Conservation (phyloP, 1,284 basidiomycete species). For the Ceratobasidium theobromae region DNA sequence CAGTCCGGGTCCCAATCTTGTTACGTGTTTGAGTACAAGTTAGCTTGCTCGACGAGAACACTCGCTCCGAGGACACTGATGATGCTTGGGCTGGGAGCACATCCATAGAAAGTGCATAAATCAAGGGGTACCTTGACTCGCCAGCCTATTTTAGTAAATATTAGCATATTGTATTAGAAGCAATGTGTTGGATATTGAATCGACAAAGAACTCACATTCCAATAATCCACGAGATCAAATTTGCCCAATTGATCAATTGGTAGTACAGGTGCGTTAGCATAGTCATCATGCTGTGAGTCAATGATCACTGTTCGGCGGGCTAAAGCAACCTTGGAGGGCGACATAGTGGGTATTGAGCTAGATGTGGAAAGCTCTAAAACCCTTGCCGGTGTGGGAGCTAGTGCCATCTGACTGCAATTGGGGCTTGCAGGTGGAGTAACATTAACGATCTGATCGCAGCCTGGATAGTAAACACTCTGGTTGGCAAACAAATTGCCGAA, state of each 20-base stretch:
- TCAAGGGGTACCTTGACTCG: background rate
- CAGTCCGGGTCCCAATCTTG: background rate
- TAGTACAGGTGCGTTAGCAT: background rate
- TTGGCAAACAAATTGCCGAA: background rate
- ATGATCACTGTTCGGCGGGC: background rate
- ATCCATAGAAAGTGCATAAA: slow-evolving; percentile 8
- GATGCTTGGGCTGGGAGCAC: slow-evolving; percentile 26
- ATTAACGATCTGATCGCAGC: background rate
- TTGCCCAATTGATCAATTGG: background rate
- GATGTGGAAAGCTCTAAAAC: background rate
- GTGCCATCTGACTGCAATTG: background rate
- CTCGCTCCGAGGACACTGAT: slow-evolving; percentile 12
- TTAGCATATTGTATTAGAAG: background rate
- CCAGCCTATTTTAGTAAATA: background rate
- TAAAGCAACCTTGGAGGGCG: background rate
- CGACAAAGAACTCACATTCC: slow-evolving; percentile 11
- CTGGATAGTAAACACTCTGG: background rate
- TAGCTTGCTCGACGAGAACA: slow-evolving; percentile 20
- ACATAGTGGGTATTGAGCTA: background rate
- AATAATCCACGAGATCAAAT: slow-evolving; percentile 11
- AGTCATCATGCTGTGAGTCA: background rate
- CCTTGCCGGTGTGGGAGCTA: background rate
- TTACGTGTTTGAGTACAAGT: background rate
- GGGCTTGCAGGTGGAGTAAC: background rate
- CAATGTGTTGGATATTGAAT: background rate